Base-by-base conservation (phyloP, 805 yeast species). In the Sugiyamaella qingdaonensis region DNA sequence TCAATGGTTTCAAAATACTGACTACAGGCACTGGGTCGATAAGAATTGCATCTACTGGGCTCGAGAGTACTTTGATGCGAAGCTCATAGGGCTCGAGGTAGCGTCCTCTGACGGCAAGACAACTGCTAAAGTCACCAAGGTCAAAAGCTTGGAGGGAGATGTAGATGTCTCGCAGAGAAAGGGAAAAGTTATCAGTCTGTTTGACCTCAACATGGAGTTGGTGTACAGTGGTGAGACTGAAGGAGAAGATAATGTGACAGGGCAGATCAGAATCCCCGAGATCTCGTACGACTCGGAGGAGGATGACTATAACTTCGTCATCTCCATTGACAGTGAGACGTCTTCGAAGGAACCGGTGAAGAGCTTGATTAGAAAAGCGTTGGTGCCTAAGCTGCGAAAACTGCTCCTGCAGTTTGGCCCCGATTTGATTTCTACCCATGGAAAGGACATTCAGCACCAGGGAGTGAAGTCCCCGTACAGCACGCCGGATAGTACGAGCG, bases 91-190 rank as follows among this genome's bases (percentile, higher is more conserved):
- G 0, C 58, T 82, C 39, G 57, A 68, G 11, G 80, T 68, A n/a
- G 59, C 61, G 35, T 60, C 64, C 27, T 60, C 58, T 18, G 76
- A 69, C 14, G 64, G 60, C 8, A 53, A 52, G 31, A 57, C 61
- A 31, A 50, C 59, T 2, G 77, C 72, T 27, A 59, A 60, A 45
- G 72, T 84, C 19, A 65, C 73, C 11, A 58, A 71, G 24, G 73
- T 87, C 13, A 78, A 82, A 16, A 72, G 80, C 14, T 77, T 92
- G 18, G 96, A 88, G 63, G 99, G 99, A 51, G 99, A 94, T 63
- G 96, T 91, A 59, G 99, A 91, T 66, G 98, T 94, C 31, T 86
- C 89, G 61, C 99, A 94, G 73, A 82, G 99, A 63, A 94, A 94
- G 70, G 99, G 99, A 13, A 91, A 92, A 69, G 95, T 92, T 24